Evolutionary conservation across 139 green algal species (phyloP).

Genomic region (Volvox reticuliferus): DNA sequence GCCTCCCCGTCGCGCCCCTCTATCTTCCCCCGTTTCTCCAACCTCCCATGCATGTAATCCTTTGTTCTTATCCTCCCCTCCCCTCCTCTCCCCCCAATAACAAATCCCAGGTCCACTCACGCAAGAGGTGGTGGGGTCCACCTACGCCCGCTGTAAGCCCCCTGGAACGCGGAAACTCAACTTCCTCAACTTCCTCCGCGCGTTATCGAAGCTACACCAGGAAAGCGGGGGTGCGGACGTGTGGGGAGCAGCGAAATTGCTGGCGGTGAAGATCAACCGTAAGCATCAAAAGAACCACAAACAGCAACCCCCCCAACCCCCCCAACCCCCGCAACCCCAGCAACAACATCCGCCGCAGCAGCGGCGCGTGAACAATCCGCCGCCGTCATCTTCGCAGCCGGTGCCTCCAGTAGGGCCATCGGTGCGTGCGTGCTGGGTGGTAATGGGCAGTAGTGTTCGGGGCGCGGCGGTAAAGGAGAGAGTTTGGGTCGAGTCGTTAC

Average conservation of each 20-base stretch:
- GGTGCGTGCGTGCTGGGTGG: too few species aligned
- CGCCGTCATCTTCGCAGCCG: too few species aligned
- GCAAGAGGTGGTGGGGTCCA: background rate
- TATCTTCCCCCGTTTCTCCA: background rate
- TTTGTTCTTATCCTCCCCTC: too few species aligned
- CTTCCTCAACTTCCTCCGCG: background rate
- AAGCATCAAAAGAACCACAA: background rate
- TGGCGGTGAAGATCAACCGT: background rate
- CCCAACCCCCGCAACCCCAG: background rate
- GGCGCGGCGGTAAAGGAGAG: too few species aligned
- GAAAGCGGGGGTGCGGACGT: background rate
- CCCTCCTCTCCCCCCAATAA: background rate
- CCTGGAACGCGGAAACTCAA: background rate
- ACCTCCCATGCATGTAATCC: too few species aligned
- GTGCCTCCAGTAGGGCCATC: too few species aligned
- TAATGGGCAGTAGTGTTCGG: too few species aligned
- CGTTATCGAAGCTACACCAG: slow-evolving; percentile 17
- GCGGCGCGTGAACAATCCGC: too few species aligned
- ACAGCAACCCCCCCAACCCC: background rate
- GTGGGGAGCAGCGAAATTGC: background rate
- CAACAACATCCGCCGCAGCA: background rate
- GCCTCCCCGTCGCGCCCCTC: background rate
- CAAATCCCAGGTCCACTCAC: background rate
- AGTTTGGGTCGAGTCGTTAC: too few species aligned
- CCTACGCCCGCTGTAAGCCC: background rate